A percentile compares a stretch with the other conserved stretches of the same genome.
These are phyloP conservation scores for Endocladia muricata DNA, from an alignment of 31 red algal genomes.

Conservation along the genomic window DNA sequence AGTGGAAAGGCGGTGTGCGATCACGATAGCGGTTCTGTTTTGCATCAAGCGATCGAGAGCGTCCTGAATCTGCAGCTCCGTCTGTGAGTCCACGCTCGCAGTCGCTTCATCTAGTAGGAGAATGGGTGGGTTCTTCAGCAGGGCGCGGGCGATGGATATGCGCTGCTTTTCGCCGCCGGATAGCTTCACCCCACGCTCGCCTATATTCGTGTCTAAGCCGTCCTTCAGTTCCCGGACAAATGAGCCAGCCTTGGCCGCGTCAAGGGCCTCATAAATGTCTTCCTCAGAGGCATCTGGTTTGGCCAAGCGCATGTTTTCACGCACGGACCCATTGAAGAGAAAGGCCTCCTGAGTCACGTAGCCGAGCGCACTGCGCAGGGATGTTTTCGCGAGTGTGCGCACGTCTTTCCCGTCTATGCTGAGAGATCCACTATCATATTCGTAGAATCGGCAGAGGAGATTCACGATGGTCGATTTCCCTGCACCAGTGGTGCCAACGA, in stretches of 20 bases:
- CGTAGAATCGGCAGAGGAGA: conserved; percentile 46
- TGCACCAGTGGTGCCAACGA: conserved; percentile 51
- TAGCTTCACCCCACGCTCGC: conserved; percentile 51
- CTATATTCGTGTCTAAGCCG: conserved; percentile 41
- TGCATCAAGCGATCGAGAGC: conserved; percentile 36
- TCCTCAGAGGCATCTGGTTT: conserved; percentile 23
- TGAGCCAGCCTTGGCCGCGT: conserved; percentile 16
- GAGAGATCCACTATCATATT: conserved; percentile 18
- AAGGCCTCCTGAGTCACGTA: conserved; percentile 45
- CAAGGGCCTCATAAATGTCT: conserved; percentile 15
- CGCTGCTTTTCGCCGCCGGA: conserved; percentile 74
- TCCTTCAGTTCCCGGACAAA: conserved; percentile 31
- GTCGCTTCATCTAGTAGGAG: conserved; percentile 74
- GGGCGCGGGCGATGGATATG: conserved; percentile 64
- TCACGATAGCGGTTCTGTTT: conserved; percentile 29
- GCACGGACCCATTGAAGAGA: conserved; percentile 65
- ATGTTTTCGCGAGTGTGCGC: not conserved
- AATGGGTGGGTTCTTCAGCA: conserved; percentile 48
- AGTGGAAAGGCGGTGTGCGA: conserved; percentile 61
- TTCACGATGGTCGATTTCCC: conserved; percentile 55
- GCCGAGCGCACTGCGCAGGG: conserved; percentile 41
- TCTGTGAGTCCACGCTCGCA: conserved; percentile 51
- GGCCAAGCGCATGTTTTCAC: conserved; percentile 55
- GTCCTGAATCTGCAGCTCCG: conserved; percentile 45
- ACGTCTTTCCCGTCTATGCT: conserved; percentile 16